Conservation (phyloP, 1,284 basidiomycete genomes). For the Rugosomyces carneus region DNA sequence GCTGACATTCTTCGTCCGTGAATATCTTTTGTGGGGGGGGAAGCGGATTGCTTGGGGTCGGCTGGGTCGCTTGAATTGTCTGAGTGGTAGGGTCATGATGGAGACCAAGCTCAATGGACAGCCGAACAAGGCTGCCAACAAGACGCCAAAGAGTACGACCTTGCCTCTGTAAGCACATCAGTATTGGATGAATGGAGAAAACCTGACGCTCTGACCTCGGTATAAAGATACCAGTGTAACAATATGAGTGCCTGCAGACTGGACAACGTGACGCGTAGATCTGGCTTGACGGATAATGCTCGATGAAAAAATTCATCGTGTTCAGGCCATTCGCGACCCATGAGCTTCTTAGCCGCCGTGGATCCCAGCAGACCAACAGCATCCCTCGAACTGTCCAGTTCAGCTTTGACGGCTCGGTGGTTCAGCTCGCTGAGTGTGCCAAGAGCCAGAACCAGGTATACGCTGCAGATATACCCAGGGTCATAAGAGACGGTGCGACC, state of each 20-base stretch:
- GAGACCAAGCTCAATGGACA: constrained; percentile 73
- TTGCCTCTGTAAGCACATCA: constrained; percentile 51
- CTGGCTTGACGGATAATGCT: constrained; percentile 69
- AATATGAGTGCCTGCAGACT: constrained; percentile 76
- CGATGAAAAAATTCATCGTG: constrained; percentile 78
- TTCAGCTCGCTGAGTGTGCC: constrained; percentile 78
- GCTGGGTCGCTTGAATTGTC: constrained; percentile 32
- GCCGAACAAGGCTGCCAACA: constrained; percentile 72
- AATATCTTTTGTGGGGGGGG: constrained; percentile 42
- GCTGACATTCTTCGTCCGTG: constrained; percentile 64
- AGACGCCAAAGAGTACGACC: constrained; percentile 79
- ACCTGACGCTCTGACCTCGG: constrained; percentile 49
- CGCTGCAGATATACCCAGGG: constrained; percentile 68
- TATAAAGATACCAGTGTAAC: constrained; percentile 81
- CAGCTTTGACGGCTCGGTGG: constrained; percentile 47
- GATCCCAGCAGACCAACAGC: constrained; percentile 24
- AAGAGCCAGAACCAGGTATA: constrained; percentile 71
- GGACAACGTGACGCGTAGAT: constrained; percentile 70
- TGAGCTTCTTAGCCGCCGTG: constrained; percentile 46
- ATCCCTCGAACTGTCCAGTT: constrained; percentile 33
- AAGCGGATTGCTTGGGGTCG: constrained; percentile 25
- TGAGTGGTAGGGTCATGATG: constrained; percentile 77
- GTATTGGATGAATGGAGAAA: not conserved
- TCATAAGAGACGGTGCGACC: constrained; percentile 46
- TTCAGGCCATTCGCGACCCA: constrained; percentile 69